Conservation (phyloP, 2,329 filamentous ascomycete genomes). For the Talaromyces sp. region DNA sequence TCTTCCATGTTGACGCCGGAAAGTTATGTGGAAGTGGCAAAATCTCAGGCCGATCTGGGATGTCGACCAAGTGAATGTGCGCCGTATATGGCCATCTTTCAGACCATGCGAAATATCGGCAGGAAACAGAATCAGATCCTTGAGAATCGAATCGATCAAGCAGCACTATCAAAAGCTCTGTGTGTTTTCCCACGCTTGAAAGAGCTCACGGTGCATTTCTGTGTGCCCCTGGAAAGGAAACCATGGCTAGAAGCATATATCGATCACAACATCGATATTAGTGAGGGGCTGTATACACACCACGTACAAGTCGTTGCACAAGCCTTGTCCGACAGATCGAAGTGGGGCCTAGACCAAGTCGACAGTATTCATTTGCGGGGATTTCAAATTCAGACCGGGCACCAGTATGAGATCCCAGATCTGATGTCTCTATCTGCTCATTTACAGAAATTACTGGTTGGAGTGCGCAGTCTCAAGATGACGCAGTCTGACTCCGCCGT, state of each 20-base stretch:
- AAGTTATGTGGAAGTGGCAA: not conserved
- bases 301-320: not conserved
- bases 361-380: not conserved
- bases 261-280: not conserved
- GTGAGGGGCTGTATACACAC: not conserved
- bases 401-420: not conserved
- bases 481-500: not conserved
- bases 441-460: not conserved
- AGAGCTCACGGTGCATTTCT: not conserved
- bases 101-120: not conserved
- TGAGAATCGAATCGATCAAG: not conserved
- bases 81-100: not conserved
- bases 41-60: not conserved
- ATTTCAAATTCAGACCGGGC: not conserved
- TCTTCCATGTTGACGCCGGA: not conserved
- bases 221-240: not conserved
- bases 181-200: not conserved
- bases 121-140: not conserved
- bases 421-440: not conserved
- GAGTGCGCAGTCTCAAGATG: not conserved
- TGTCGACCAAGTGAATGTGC: not conserved
- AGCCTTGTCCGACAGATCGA: not conserved
- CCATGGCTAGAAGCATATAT: not conserved
- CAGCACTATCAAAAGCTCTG: not conserved
- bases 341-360: not conserved